Percentiles rank a stretch among this genome's conserved stretches.
These are phyloP conservation scores for Casuarina glauca DNA, from an alignment of 306 rosid species.

Conservation along the genomic window DNA sequence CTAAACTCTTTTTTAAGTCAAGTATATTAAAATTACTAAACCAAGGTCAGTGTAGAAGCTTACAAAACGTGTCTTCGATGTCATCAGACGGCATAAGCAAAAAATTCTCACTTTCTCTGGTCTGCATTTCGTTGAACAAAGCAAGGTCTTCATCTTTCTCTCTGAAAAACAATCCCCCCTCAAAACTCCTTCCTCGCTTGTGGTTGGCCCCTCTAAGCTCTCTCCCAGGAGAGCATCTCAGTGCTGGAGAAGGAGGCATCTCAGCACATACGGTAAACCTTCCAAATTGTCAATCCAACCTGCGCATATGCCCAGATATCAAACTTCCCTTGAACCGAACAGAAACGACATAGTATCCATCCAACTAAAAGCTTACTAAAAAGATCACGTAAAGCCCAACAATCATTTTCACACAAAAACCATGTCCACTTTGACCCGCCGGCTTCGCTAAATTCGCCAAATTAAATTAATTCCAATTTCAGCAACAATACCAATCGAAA, in stretches of 20 bases:
- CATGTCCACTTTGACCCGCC: constrained; percentile 6
- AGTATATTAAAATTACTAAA: constrained; percentile 9
- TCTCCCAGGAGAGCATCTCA: constrained; percentile 72
- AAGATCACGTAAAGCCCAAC: constrained; percentile 21
- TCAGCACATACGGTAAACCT: constrained; percentile 33
- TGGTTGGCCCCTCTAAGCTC: constrained; percentile 58
- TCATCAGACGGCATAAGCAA: constrained; percentile 75
- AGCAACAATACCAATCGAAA: constrained; percentile 23
- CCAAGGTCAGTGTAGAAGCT: constrained; percentile 28
- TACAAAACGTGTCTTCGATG: constrained; percentile 73
- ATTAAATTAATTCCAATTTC: constrained; percentile 22
- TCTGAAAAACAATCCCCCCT: constrained; percentile 55
- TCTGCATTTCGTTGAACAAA: constrained; percentile 74
- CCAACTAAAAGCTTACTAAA: constrained; percentile 17
- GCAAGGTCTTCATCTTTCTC: constrained; percentile 82
- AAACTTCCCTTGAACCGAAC: constrained; percentile 20
- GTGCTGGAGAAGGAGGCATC: constrained; percentile 82
- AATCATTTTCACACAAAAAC: constrained; percentile 24
- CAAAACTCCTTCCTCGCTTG: constrained; percentile 75
- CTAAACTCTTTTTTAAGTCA: constrained; percentile 8
- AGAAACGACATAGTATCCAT: constrained; percentile 29
- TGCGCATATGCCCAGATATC: constrained; percentile 29
- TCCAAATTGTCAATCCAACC: constrained; percentile 23
- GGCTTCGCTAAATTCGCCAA: constrained; percentile 22
- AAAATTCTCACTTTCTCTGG: constrained; percentile 65